Conservation (phyloP, 306 rosid species). For the Acacia acuminata region DNA sequence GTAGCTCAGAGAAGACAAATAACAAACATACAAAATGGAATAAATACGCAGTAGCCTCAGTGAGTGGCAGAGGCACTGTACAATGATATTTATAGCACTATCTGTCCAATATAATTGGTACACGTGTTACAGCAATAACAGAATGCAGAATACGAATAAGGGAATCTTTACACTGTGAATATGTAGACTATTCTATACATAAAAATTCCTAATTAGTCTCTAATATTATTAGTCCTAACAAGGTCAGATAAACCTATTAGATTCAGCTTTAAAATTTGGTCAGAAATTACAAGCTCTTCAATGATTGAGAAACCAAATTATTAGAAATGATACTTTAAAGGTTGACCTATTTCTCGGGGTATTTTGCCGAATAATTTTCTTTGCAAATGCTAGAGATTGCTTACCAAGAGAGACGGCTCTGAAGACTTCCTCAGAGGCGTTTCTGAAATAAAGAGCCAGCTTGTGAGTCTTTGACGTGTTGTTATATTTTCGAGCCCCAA, state of each 20-base stretch:
- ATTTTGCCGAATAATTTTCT: background rate
- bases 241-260: background rate
- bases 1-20: no score
- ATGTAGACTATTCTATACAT: no score
- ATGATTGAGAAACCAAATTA: background rate
- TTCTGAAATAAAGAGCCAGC: slow-evolving; percentile 35
- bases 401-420: slow-evolving; percentile 39
- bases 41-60: no score
- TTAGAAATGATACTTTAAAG: background rate
- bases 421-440: slow-evolving; percentile 26
- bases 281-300: background rate
- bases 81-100: no score
- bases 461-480: slow-evolving; percentile 30
- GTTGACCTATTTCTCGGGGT: background rate
- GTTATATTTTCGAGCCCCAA: slow-evolving; percentile 46
- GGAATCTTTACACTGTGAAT: no score
- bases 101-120: no score
- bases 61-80: no score
- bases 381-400: slow-evolving; percentile 10
- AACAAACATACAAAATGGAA: no score
- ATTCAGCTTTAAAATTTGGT: background rate
- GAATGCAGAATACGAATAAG: no score
- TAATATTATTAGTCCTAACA: no score
- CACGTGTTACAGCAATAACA: no score
- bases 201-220: no score